A percentile compares a stretch with the other conserved stretches of the same genome.
phyloP scores from a whole-genome alignment of 768 basidiomycete species.

The Kwoniella europaea region DNA sequence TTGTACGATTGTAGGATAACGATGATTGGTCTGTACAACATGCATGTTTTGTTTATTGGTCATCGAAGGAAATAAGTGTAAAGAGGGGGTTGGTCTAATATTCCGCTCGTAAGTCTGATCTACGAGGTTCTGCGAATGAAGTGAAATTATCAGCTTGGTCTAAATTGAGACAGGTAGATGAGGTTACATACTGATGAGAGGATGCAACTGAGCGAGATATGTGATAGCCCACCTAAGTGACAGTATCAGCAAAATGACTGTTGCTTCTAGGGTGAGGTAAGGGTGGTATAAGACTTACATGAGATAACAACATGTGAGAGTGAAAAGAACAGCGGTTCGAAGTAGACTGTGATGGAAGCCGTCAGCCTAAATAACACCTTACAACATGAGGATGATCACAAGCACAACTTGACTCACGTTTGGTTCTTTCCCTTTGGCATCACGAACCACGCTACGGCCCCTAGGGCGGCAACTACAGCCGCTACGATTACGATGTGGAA shows the following conservation, averaged over 20 bases:
- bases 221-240: slow-evolving; percentile 77
- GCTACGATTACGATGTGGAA: slow-evolving; percentile 73
- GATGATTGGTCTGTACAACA: slow-evolving; percentile 20
- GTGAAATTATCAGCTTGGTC: too few species aligned
- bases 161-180: not conserved
- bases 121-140: slow-evolving; percentile 20
- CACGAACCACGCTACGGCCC: slow-evolving; percentile 69
- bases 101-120: slow-evolving; percentile 40
- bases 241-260: too few species aligned
- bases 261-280: too few species aligned
- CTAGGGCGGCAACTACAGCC: slow-evolving; percentile 69
- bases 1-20: too few species aligned
- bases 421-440: slow-evolving; percentile 87
- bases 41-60: slow-evolving; percentile 18
- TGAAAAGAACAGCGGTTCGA: slow-evolving; percentile 77
- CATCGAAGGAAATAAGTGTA: not conserved
- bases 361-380: slow-evolving; percentile 19
- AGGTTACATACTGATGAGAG: slow-evolving; percentile 72
- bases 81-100: slow-evolving; percentile 15
- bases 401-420: slow-evolving; percentile 66
- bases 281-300: slow-evolving; percentile 60
- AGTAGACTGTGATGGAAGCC: slow-evolving; percentile 67
- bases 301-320: slow-evolving; percentile 82
- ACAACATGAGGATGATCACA: not conserved
- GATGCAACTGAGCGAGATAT: slow-evolving; percentile 93